These are phyloP conservation scores for Dichotomopilus funicola DNA, from an alignment of 2,329 filamentous ascomycete genomes.

Conservation along the genomic window DNA sequence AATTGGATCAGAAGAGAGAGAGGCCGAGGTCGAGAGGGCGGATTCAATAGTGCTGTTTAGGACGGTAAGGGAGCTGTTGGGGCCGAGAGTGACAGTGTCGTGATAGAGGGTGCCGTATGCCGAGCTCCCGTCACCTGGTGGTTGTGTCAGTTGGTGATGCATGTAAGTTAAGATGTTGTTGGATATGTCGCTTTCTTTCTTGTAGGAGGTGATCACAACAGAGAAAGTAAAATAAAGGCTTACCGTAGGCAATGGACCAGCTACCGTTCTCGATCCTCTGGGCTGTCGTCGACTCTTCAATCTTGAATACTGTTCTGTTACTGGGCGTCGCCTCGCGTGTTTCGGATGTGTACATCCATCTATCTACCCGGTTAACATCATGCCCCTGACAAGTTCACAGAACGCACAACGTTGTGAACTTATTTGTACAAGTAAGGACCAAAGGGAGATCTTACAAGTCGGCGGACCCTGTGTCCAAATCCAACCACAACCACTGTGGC, in stretches of 20 bases:
- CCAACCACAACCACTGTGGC: constrained; percentile 53
- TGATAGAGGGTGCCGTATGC: constrained; percentile 37
- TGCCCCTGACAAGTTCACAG: constrained; percentile 21
- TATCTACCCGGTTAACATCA: constrained; percentile 19
- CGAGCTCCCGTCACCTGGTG: constrained; percentile 4
- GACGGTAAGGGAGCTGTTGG: constrained; percentile 33
- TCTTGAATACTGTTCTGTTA: constrained; percentile 39
- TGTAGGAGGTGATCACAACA: too few relatives aligned
- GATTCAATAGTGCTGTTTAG: constrained; percentile 44
- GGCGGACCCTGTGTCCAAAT: constrained; percentile 62
- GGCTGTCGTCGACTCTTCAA: constrained; percentile 40
- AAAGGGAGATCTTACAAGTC: constrained; percentile 49
- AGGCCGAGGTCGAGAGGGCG: constrained; percentile 34
- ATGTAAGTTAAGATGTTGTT: too few relatives aligned
- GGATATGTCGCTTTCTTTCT: too few relatives aligned
- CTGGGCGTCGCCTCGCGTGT: constrained; percentile 40
- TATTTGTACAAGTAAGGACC: too few relatives aligned
- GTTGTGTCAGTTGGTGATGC: background rate
- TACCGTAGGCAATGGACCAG: constrained; percentile 25
- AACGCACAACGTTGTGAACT: too few relatives aligned
- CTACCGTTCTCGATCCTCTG: constrained; percentile 34
- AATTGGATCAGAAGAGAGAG: constrained; percentile 37
- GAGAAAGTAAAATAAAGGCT: background rate
- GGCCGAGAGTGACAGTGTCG: constrained; percentile 42
- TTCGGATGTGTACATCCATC: constrained; percentile 50